A percentile compares a stretch with the other conserved stretches of the same genome.
Conservation (phyloP, 169 alveolate species). For the Condylostoma magnum region DNA sequence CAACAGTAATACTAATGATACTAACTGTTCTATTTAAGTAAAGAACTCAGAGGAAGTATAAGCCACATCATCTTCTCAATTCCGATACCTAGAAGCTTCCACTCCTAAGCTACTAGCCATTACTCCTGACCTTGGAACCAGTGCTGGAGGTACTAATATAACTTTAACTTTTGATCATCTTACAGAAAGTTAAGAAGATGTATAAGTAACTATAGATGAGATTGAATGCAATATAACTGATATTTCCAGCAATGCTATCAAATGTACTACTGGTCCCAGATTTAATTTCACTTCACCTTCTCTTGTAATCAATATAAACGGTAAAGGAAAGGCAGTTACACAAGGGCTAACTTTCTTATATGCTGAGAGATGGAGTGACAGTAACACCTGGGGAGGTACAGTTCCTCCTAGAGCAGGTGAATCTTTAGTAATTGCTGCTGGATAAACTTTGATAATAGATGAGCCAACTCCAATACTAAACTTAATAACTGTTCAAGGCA, state of each 20-base stretch:
- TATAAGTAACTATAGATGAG: constrained; percentile 54
- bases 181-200: neutral
- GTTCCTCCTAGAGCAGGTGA: constrained; percentile 73
- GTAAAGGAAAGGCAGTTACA: constrained; percentile 34
- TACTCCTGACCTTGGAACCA: constrained; percentile 45
- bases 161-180: constrained; percentile 36
- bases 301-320: constrained; percentile 1
- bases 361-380: constrained; percentile 58
- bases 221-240: constrained; percentile 45
- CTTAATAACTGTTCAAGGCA: constrained; percentile 59
- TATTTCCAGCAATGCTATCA: constrained; percentile 35
- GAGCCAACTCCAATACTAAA: constrained; percentile 43
- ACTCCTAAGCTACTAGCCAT: constrained; percentile 33
- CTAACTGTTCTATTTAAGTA: too few relatives aligned
- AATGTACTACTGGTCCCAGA: constrained; percentile 55
- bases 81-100: constrained; percentile 13
- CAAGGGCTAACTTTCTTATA: constrained; percentile 37
- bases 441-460: constrained; percentile 60
- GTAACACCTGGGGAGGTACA: constrained; percentile 75
- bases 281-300: constrained; percentile 28
- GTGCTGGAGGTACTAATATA: constrained; percentile 53
- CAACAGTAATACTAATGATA: too few relatives aligned
- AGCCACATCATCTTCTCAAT: constrained; percentile 22
- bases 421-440: constrained; percentile 59
- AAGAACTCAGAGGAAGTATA: neutral